These are phyloP conservation scores for Poronia punctata DNA, from an alignment of 495 filamentous ascomycete genomes.

Conservation along the genomic window DNA sequence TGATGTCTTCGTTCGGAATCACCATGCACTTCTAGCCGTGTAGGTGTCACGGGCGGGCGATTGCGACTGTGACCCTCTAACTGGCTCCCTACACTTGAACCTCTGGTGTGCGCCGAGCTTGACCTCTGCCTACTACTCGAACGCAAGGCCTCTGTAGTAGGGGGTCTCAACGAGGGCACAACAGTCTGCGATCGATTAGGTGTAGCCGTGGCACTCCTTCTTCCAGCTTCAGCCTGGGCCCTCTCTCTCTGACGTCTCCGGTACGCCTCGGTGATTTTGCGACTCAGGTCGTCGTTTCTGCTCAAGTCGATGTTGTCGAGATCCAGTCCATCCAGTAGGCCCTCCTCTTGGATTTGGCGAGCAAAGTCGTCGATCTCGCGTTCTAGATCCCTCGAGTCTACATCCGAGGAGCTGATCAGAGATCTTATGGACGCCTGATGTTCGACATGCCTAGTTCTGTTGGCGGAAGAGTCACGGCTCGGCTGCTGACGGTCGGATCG, in stretches of 20 bases:
- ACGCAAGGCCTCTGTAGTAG: conserved; percentile 21
- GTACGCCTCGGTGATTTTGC: conserved; percentile 83
- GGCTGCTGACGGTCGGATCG: conserved; percentile 32
- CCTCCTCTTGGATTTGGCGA: conserved; percentile 81
- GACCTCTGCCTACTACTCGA: conserved; percentile 34
- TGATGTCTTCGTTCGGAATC: conserved; percentile 32
- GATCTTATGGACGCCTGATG: conserved; percentile 82
- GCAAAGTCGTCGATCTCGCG: conserved; percentile 69
- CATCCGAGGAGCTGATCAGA: conserved; percentile 67
- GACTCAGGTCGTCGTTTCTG: conserved; percentile 80
- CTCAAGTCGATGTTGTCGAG: conserved; percentile 67
- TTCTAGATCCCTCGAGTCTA: conserved; percentile 68
- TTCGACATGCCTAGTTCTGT: conserved; percentile 54
- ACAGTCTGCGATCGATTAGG: conserved; percentile 23
- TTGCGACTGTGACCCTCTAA: conserved; percentile 32
- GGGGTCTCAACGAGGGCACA: conserved; percentile 20
- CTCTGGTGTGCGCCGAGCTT: conserved; percentile 32
- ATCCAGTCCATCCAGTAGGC: conserved; percentile 77
- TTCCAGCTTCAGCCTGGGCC: conserved; percentile 20
- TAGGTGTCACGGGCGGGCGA: conserved; percentile 37
- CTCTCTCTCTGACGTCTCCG: conserved; percentile 58
- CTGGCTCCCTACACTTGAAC: conserved; percentile 27
- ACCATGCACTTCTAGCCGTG: conserved; percentile 39
- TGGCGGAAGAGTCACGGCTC: conserved; percentile 25
- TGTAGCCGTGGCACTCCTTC: conserved; percentile 36